Conservation (phyloP, 1,284 basidiomycete species). For the Lentinula novae-zelandiae region DNA sequence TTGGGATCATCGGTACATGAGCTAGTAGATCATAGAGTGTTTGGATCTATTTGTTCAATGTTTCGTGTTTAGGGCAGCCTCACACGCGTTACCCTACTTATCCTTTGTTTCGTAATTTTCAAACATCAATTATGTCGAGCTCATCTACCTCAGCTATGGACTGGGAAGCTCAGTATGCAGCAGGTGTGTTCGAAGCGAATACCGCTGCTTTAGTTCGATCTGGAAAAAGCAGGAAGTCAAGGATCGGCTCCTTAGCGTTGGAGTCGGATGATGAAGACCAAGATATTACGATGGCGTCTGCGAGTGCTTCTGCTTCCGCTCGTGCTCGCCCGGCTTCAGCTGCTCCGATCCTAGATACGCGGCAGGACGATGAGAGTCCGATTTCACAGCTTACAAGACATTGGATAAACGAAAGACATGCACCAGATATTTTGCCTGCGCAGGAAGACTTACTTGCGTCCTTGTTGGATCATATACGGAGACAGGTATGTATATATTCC, state of each 20-base stretch:
- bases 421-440: conserved; percentile 74
- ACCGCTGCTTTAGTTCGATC: neutral
- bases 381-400: conserved; percentile 67
- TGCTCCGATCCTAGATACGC: neutral
- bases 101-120: neutral
- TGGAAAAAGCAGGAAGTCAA: neutral
- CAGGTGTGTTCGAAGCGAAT: conserved; percentile 8
- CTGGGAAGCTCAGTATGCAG: conserved; percentile 10
- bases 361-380: conserved; percentile 23
- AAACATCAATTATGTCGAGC: neutral
- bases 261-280: conserved; percentile 4
- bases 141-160: conserved; percentile 6
- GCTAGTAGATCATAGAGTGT: neutral
- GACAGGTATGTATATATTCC: conserved; percentile 63
- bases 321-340: neutral
- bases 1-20: too few species aligned
- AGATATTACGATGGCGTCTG: conserved; percentile 8
- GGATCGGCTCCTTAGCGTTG: conserved; percentile 5
- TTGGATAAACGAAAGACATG: conserved; percentile 86
- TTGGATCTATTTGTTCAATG: neutral
- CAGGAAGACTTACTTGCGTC: conserved; percentile 72
- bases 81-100: neutral
- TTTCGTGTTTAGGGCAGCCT: conserved; percentile 2
- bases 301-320: neutral
- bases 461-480: conserved; percentile 78